phyloP scores from a whole-genome alignment of 495 filamentous ascomycete genomes.

The Penicillium silybi region DNA sequence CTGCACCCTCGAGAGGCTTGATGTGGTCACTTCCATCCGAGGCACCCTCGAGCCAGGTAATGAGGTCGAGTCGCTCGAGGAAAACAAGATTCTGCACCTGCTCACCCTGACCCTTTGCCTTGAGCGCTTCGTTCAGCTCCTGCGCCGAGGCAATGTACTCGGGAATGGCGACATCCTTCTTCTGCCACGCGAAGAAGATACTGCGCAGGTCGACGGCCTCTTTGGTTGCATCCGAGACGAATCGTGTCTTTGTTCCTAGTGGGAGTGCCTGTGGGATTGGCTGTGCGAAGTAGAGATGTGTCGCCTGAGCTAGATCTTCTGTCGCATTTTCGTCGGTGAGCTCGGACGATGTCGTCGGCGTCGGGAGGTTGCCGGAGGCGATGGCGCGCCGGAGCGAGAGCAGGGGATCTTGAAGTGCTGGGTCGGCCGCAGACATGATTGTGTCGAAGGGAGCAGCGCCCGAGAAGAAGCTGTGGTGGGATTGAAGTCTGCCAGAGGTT shows the following conservation, averaged over 20 bases:
- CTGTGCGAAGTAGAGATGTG: conserved; percentile 72
- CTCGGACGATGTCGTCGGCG: conserved; percentile 65
- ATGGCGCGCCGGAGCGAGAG: conserved; percentile 76
- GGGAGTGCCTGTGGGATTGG: conserved; percentile 62
- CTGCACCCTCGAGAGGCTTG: conserved; percentile 67
- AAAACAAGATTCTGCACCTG: conserved; percentile 80
- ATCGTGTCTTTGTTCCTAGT: conserved; percentile 76
- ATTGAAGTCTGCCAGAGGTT: conserved; percentile 3
- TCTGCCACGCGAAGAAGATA: conserved; percentile 92
- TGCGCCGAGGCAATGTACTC: conserved; percentile 85
- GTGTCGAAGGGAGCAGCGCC: conserved; percentile 2
- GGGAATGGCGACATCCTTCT: conserved; percentile 80
- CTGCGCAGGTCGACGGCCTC: conserved; percentile 81
- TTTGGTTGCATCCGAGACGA: conserved; percentile 58
- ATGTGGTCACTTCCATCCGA: conserved; percentile 90
- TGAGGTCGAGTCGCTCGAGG: conserved; percentile 82
- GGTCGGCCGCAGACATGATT: conserved; percentile 32
- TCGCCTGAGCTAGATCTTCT: conserved; percentile 68
- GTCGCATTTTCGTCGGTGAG: conserved; percentile 40
- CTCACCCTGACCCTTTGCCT: conserved; percentile 44
- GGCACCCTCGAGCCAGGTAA: conserved; percentile 86
- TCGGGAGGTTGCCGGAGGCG: conserved; percentile 58
- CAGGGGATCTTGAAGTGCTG: conserved; percentile 62
- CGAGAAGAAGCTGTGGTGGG: conserved; percentile 10
- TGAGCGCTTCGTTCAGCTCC: conserved; percentile 74